Evolutionary conservation across 2,329 filamentous ascomycete species (phyloP), one percentile per base, ranked within the genome.

Genomic region (Pseudogymnoascus pannorum): DNA sequence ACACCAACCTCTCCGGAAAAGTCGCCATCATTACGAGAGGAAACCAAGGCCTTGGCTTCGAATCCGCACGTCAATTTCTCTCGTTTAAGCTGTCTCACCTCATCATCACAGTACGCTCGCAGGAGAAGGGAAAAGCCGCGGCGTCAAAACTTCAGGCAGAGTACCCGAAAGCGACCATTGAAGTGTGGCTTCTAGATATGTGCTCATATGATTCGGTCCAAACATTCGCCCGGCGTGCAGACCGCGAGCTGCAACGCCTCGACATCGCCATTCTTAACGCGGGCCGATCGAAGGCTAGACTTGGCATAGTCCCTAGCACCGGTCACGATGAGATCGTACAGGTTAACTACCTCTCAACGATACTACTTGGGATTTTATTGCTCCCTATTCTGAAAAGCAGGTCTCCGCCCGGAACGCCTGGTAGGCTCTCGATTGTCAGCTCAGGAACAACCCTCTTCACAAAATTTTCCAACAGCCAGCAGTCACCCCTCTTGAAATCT

Each of bases 51-150:
- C 67, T 78, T 0, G 76, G 76, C 0, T 67, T 72, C 0, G 76
- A 77, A 57, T 69, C 75, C 0, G 70, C 71, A 14, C 69, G 67
- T 2, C 72, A 76, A 16, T 68, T 75, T 8, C 66, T 71, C 1
- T 66, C 66, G 0, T 71, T 75, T 1, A 69, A 69, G 1, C 66
- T 70, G 0, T 64, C 65, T 1, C 71, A 70, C 18, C 64, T 77
- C 29, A 76, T 77, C 61, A 69, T 77, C 63, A 75, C 70, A 5
- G 70, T 73, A 2, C 73, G 75, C 2, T 69, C 68, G 5, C 29
- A 74, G 0, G 65, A 71, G 11, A 77, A 77, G 64, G 78, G 77
- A 60, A 74, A 79, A 59, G 71, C 68, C 2, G 77, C 78, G 2
- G 72, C 71, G 62, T 67, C 67, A 36, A 70, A 71, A 26, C 71